These are phyloP conservation scores for Parascedosporium putredinis DNA, from an alignment of 2,329 filamentous ascomycete species.

Conservation along the genomic window DNA sequence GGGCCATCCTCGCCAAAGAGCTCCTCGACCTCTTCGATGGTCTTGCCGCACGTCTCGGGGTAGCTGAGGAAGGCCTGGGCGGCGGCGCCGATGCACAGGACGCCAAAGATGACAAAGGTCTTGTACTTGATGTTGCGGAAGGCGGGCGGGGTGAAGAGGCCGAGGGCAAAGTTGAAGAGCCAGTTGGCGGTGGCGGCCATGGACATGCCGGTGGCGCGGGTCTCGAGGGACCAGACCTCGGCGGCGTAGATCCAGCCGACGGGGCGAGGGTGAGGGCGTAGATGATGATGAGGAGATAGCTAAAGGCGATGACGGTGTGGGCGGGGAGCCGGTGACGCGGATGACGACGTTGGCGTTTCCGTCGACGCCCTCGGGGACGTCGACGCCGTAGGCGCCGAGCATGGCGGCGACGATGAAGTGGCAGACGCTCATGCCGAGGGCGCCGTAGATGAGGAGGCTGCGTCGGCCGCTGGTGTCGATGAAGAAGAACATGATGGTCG, in stretches of 20 bases:
- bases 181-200: conserved; percentile 40
- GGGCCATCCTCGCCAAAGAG: conserved; percentile 23
- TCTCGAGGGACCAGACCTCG: conserved; percentile 53
- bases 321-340: conserved; percentile 39
- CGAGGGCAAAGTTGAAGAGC: conserved; percentile 29
- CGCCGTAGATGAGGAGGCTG: conserved; percentile 54
- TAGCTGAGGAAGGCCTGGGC: conserved; percentile 32
- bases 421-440: conserved; percentile 53
- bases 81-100: conserved; percentile 31
- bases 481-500: conserved; percentile 28
- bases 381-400: conserved; percentile 34
- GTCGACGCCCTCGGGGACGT: conserved; percentile 31
- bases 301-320: conserved; percentile 54
- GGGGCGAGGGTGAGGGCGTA: conserved; percentile 53
- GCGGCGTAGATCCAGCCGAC: conserved; percentile 57
- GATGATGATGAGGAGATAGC: conserved; percentile 52
- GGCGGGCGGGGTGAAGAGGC: conserved; percentile 26
- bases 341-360: conserved; percentile 35
- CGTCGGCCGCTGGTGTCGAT: conserved; percentile 50
- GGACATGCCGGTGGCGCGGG: conserved; percentile 48
- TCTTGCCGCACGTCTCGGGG: conserved; percentile 30
- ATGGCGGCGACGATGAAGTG: conserved; percentile 45
- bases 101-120: conserved; percentile 27
- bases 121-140: conserved; percentile 24
- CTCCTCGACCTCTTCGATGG: conserved; percentile 29